These are phyloP conservation scores for Exserohilum rostratum DNA, from an alignment of 2,329 filamentous ascomycete species.

Conservation along the genomic window DNA sequence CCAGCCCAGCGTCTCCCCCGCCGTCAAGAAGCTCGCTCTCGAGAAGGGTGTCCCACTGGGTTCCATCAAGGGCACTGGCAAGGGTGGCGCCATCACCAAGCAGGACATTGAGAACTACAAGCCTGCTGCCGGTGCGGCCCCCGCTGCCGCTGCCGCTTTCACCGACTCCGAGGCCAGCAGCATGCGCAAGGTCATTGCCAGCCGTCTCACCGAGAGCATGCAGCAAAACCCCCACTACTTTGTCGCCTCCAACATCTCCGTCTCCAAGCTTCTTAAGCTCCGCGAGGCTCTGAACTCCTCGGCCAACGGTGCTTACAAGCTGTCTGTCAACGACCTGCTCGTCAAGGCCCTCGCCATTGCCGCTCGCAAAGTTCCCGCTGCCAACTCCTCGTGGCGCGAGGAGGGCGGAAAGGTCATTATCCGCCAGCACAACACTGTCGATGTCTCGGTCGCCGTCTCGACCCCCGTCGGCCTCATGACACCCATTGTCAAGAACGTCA, in stretches of 20 bases:
- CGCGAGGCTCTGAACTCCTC: constrained; percentile 89
- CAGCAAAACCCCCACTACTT: constrained; percentile 98
- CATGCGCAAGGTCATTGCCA: constrained; percentile 99
- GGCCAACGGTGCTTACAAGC: constrained; percentile 93
- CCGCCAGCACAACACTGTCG: constrained; percentile 89
- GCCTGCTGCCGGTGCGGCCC: constrained; percentile 57
- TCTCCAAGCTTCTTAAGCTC: constrained; percentile 94
- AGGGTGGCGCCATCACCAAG: constrained; percentile 85
- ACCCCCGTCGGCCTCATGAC: constrained; percentile 96
- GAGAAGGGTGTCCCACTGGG: constrained; percentile 82
- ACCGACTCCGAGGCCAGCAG: constrained; percentile 83
- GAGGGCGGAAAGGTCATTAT: constrained; percentile 79
- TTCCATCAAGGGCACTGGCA: constrained; percentile 83
- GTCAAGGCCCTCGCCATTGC: constrained; percentile 94
- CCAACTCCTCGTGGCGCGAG: constrained; percentile 91
- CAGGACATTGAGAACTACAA: constrained; percentile 89
- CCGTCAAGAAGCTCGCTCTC: constrained; percentile 80
- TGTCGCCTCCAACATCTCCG: constrained; percentile 87
- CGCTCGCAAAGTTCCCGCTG: constrained; percentile 89
- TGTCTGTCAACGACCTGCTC: constrained; percentile 99
- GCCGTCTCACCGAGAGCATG: constrained; percentile 84
- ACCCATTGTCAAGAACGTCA: constrained; percentile 90
- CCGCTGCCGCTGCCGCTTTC: constrained; percentile 67
- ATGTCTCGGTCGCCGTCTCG: constrained; percentile 94
- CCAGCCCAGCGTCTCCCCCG: constrained; percentile 72